Evolutionary conservation across 768 basidiomycete genomes (phyloP), one percentile per base, ranked within the genome.

Genomic region (Podaxis carcinomalis): DNA sequence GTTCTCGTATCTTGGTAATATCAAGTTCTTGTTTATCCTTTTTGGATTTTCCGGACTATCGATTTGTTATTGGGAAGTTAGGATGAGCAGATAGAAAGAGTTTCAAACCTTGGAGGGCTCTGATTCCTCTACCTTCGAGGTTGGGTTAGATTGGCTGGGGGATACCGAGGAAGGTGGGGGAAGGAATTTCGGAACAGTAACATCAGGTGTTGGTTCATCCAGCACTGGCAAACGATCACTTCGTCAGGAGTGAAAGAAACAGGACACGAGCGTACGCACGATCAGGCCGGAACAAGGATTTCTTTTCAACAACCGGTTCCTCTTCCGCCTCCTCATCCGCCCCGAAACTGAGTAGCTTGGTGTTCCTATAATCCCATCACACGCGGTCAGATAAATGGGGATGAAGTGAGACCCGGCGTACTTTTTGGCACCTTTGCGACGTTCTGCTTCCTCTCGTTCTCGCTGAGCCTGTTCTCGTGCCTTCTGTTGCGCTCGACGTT

Each of bases 391-490:
- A 1, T 0, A 42, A 14, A 14, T 25, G 23, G 13, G 35, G 14
- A n/a, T n/a, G 11, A 39, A 62, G 57, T 35, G 11, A 16, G 13
- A 46, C 36, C 51, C 23, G 13, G 72, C 86, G 63, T 62, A 95
- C 95, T 97, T 98, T 68, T 95, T 98, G 0, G 90, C 93, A 25
- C 89, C 87, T 65, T 85, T 87, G 61, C 85, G 79, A 39, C 86
- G 80, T 62, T 83, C 80, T 37, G 80, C 83, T 65, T 92, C 90
- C 67, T 93, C 92, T n/a, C 90, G 77, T 70, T 93, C 90, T 54
- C 82, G 80, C 66, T 88, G 88, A 1, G 83, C 87, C 63, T 85
- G 80, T 68, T 93, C 87, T 42, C 86, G 83, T 1, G 95, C 96
- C 57, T 82, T 82, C 63, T 88, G 88, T 70, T 99, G 97, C 0